phyloP scores from a whole-genome alignment of 495 filamentous ascomycete species.

The Pseudomonodictys pantanalensis region DNA sequence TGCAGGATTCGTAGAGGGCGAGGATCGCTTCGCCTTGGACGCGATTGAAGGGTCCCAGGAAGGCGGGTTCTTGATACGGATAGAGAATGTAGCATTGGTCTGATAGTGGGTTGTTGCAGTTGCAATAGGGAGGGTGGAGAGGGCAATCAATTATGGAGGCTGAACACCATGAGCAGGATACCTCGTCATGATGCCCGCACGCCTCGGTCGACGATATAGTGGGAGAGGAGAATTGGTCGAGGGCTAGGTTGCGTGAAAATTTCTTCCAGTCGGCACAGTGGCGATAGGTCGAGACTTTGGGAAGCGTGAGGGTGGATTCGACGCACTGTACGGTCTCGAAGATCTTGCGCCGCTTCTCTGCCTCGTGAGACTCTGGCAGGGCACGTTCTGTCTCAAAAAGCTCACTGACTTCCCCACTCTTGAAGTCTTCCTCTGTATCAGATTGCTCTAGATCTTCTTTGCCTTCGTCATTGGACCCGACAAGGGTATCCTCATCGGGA shows the following conservation, averaged over 20 bases:
- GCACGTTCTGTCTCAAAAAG: too few relatives aligned
- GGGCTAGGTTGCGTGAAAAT: background rate
- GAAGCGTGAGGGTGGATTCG: too few relatives aligned
- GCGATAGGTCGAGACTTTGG: too few relatives aligned
- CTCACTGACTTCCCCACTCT: too few relatives aligned
- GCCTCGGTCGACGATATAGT: background rate
- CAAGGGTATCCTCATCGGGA: too few relatives aligned
- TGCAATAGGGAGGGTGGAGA: background rate
- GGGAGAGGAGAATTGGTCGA: background rate
- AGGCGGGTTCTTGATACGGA: background rate
- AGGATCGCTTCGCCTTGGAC: conserved; percentile 1
- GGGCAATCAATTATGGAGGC: background rate
- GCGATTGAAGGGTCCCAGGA: conserved; percentile 1
- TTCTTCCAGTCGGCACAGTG: too few relatives aligned
- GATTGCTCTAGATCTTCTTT: too few relatives aligned
- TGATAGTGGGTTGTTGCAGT: background rate
- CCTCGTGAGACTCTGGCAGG: too few relatives aligned
- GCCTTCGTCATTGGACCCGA: too few relatives aligned
- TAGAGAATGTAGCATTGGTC: background rate
- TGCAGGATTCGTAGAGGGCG: background rate
- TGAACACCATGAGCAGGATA: background rate
- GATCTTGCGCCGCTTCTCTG: too few relatives aligned
- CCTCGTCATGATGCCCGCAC: background rate
- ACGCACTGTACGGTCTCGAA: too few relatives aligned
- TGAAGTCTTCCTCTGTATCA: too few relatives aligned